phyloP scores from a whole-genome alignment of 352 stramenopile genomes.

The Phytophthora kernoviae region DNA sequence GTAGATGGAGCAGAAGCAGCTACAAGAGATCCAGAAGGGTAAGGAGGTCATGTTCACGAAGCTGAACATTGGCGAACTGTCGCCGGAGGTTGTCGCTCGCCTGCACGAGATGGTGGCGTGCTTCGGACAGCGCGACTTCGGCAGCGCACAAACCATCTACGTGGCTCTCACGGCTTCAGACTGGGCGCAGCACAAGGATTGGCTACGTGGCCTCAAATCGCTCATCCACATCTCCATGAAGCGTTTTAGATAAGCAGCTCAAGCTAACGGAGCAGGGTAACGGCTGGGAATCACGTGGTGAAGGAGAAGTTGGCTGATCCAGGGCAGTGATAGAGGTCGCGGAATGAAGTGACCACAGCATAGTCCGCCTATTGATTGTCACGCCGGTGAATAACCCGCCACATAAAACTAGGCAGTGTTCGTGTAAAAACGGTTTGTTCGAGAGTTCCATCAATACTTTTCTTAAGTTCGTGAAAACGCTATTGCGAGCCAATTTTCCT shows the following conservation, averaged over 20 bases:
- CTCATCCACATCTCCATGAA: constrained; percentile 95
- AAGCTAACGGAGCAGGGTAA: neutral
- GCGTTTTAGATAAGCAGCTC: constrained; percentile 80
- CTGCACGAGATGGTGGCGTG: constrained; percentile 84
- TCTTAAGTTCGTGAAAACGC: too few relatives aligned
- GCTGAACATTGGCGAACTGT: constrained; percentile 81
- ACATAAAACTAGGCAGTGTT: constrained; percentile 22
- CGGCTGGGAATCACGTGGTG: neutral
- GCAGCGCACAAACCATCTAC: constrained; percentile 82
- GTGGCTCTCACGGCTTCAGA: constrained; percentile 92
- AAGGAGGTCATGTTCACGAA: constrained; percentile 90
- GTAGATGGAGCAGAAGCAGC: constrained; percentile 88
- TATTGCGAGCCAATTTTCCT: neutral
- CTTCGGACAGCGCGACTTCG: constrained; percentile 83
- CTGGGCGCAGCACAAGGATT: constrained; percentile 98
- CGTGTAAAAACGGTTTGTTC: constrained; percentile 1
- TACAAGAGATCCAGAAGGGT: constrained; percentile 84
- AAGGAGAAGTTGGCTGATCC: neutral
- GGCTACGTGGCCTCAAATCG: constrained; percentile 97
- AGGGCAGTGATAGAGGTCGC: constrained; percentile 5
- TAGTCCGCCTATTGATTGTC: constrained; percentile 4
- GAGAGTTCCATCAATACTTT: neutral
- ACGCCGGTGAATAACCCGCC: neutral
- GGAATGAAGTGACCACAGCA: constrained; percentile 15
- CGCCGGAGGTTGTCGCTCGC: constrained; percentile 65